phyloP scores from a whole-genome alignment of 495 filamentous ascomycete genomes.

The Aspergillus haitiensis region DNA sequence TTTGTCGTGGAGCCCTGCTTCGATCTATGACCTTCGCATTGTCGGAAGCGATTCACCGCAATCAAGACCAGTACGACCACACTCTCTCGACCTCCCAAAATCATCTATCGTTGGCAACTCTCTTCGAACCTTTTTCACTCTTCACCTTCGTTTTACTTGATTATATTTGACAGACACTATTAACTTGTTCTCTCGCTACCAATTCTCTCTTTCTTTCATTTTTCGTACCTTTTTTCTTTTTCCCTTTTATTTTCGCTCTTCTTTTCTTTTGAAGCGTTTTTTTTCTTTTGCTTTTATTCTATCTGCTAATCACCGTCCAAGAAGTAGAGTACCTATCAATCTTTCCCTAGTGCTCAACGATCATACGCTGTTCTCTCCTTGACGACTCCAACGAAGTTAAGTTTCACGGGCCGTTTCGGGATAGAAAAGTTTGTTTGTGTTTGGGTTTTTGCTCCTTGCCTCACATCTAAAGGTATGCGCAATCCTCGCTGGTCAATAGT shows the following conservation, averaged over 20 bases:
- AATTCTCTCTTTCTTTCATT: not conserved
- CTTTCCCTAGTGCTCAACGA: slow-evolving; percentile 40
- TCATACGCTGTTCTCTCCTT: slow-evolving; percentile 42
- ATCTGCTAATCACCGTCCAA: slow-evolving; percentile 8
- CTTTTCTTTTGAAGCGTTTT: not conserved
- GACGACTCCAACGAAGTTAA: slow-evolving; percentile 45
- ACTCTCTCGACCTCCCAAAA: too few relatives aligned
- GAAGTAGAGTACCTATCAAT: slow-evolving; percentile 29
- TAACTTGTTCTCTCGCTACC: not conserved
- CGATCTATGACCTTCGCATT: slow-evolving; percentile 30
- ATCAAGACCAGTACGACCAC: not conserved
- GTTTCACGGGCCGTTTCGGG: slow-evolving; percentile 39
- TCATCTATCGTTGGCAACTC: not conserved
- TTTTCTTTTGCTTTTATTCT: not conserved
- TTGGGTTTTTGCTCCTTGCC: slow-evolving; percentile 26
- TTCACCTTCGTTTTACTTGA: not conserved
- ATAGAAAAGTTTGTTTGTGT: slow-evolving; percentile 28
- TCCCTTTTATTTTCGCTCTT: not conserved
- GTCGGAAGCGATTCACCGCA: not conserved
- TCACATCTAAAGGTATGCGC: slow-evolving; percentile 27
- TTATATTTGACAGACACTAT: not conserved
- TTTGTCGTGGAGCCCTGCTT: slow-evolving; percentile 15
- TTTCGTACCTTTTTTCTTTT: not conserved
- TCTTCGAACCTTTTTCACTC: not conserved
- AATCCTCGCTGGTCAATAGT: not conserved